phyloP scores from a whole-genome alignment of 2,329 filamentous ascomycete genomes.

The Exutisphaerella laricina region DNA sequence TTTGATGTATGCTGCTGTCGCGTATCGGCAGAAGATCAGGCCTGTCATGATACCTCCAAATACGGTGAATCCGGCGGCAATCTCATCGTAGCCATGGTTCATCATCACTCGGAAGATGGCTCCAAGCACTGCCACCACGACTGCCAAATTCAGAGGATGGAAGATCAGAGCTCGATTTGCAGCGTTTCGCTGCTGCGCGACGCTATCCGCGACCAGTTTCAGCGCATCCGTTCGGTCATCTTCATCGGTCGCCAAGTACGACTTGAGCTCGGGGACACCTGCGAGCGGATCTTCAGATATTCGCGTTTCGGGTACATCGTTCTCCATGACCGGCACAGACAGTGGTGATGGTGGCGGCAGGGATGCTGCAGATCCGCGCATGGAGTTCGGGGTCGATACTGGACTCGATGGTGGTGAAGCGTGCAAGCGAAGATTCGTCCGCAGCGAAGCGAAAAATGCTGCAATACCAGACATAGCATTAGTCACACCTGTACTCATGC shows the following conservation, averaged over 20 bases:
- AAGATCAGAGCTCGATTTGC: conserved; percentile 59
- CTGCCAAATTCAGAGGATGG: conserved; percentile 48
- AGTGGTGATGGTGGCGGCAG: conserved; percentile 47
- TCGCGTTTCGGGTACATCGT: conserved; percentile 14
- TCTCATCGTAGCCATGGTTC: conserved; percentile 44
- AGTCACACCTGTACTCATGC: neutral
- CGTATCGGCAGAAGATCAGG: conserved; percentile 56
- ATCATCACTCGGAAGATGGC: conserved; percentile 39
- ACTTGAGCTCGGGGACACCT: conserved; percentile 58
- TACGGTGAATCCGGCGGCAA: conserved; percentile 53
- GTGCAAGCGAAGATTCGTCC: conserved; percentile 68
- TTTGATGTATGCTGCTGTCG: conserved; percentile 57
- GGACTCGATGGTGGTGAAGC: conserved; percentile 56
- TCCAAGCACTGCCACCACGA: conserved; percentile 36
- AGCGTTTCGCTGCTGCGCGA: conserved; percentile 72
- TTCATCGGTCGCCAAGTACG: conserved; percentile 47
- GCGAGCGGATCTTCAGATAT: conserved; percentile 39
- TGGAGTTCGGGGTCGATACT: conserved; percentile 58
- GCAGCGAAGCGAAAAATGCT: conserved; percentile 80
- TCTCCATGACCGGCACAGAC: conserved; percentile 31
- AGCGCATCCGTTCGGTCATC: conserved; percentile 63
- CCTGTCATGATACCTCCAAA: conserved; percentile 59
- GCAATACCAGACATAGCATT: conserved; percentile 15
- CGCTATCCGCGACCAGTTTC: conserved; percentile 69
- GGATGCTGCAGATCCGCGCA: conserved; percentile 41